phyloP scores from a whole-genome alignment of 345 rosid genomes.

The Euclidium syriacum region DNA sequence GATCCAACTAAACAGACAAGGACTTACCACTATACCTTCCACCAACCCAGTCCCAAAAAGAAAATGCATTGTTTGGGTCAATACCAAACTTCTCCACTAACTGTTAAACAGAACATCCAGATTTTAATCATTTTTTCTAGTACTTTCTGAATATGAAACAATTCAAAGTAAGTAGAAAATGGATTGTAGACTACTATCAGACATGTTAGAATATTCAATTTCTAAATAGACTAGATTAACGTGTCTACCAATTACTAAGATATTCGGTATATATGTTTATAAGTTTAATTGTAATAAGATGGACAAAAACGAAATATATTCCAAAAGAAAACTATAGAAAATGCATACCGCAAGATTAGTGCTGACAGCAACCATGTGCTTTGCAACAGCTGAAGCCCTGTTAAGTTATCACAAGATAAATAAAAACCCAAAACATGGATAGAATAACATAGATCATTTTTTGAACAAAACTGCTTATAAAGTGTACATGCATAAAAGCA shows the following conservation, averaged over 20 bases:
- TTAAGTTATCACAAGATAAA: slow-evolving; percentile 13
- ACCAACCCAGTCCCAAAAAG: slow-evolving; percentile 99
- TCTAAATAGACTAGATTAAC: neutral
- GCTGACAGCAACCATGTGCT: slow-evolving; percentile 99
- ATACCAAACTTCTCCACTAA: slow-evolving; percentile 95
- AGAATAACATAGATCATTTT: neutral
- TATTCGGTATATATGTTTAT: neutral
- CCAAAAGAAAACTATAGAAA: neutral
- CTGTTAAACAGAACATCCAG: slow-evolving; percentile 36
- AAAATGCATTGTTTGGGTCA: slow-evolving; percentile 94
- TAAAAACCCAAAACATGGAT: neutral
- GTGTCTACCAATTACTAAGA: neutral
- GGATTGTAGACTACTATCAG: neutral
- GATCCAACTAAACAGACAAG: slow-evolving; percentile 2
- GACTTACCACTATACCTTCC: slow-evolving; percentile 88
- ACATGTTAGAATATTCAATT: neutral
- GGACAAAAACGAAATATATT: neutral
- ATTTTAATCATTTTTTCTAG: neutral
- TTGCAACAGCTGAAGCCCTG: slow-evolving; percentile 90
- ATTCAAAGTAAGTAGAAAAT: neutral
- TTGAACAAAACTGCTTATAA: neutral
- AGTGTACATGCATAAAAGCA: neutral
- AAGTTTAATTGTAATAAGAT: neutral
- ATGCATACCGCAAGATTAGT: slow-evolving; percentile 71
- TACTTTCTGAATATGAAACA: slow-evolving; percentile 3